Conservation (phyloP, 495 filamentous ascomycete genomes). For the Penicillium roqueforti region DNA sequence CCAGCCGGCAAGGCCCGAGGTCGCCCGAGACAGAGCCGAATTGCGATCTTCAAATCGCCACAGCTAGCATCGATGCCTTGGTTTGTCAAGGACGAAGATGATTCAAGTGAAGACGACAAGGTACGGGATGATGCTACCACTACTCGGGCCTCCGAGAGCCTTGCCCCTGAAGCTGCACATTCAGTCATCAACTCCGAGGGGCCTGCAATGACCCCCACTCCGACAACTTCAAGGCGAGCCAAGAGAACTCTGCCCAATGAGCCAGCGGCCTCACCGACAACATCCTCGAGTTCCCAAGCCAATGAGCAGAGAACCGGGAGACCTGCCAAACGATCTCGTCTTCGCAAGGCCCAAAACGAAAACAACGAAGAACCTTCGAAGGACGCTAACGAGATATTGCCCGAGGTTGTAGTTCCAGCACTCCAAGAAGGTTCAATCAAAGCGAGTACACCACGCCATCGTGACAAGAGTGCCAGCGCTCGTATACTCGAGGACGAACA, state of each 20-base stretch:
- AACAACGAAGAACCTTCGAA: not conserved
- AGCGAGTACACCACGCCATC: not conserved
- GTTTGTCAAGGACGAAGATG: slow-evolving; percentile 24
- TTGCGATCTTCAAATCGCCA: slow-evolving; percentile 50
- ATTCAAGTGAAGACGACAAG: slow-evolving; percentile 7
- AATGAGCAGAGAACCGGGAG: not conserved
- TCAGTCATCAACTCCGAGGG: not conserved
- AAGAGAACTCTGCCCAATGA: not conserved
- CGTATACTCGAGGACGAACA: slow-evolving; percentile 1
- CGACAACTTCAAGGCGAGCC: not conserved
- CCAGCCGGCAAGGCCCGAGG: slow-evolving; percentile 45
- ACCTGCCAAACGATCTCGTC: slow-evolving; percentile 2
- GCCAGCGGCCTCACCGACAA: not conserved
- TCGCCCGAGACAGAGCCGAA: slow-evolving; percentile 45
- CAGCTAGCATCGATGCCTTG: slow-evolving; percentile 36
- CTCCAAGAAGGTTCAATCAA: not conserved
- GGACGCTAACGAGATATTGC: not conserved
- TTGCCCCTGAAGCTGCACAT: not conserved
- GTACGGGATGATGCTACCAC: not conserved
- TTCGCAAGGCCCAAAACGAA: not conserved
- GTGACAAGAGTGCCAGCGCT: not conserved
- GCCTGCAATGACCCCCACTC: not conserved
- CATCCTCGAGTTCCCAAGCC: not conserved
- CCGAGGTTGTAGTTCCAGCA: not conserved
- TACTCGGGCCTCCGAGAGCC: not conserved